phyloP scores from a whole-genome alignment of 108 stramenopile species.

The Nitzschia sp. region DNA sequence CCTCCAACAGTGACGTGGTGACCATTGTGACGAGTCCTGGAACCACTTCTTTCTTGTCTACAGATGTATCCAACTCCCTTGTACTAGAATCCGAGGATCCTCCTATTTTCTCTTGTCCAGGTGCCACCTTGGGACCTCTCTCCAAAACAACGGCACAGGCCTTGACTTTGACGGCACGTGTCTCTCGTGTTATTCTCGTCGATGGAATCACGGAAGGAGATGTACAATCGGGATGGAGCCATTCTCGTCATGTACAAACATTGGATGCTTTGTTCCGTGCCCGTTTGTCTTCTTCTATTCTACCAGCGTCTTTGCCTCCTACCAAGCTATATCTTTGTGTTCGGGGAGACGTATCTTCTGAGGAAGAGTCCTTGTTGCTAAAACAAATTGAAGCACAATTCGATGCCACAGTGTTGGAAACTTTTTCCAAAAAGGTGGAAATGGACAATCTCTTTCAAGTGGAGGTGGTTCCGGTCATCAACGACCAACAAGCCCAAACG shows the following conservation, averaged over 20 bases:
- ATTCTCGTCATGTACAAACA: conserved; percentile 74
- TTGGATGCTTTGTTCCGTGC: conserved; percentile 72
- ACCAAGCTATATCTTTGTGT: conserved; percentile 45
- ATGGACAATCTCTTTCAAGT: conserved; percentile 46
- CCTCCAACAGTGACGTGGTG: conserved; percentile 49
- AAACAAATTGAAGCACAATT: conserved; percentile 56
- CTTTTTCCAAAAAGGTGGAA: conserved; percentile 4
- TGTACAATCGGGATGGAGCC: conserved; percentile 61
- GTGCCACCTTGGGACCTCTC: conserved; percentile 55
- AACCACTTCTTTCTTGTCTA: conserved; percentile 39
- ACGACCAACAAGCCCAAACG: conserved; percentile 43
- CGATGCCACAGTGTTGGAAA: conserved; percentile 58
- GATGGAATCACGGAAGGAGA: conserved; percentile 77
- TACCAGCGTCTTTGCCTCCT: not conserved
- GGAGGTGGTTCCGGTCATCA: conserved; percentile 38
- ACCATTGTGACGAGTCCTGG: conserved; percentile 66
- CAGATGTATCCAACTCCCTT: conserved; percentile 19
- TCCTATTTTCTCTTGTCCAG: conserved; percentile 36
- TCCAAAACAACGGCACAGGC: conserved; percentile 46
- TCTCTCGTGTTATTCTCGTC: conserved; percentile 59
- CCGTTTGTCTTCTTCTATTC: conserved; percentile 7
- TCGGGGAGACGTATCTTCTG: conserved; percentile 28
- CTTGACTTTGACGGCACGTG: conserved; percentile 51
- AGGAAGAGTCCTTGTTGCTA: conserved; percentile 33
- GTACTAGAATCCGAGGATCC: conserved; percentile 28